Conservation (phyloP, 2,329 filamentous ascomycete genomes). For the Clarireedia hainanense region DNA sequence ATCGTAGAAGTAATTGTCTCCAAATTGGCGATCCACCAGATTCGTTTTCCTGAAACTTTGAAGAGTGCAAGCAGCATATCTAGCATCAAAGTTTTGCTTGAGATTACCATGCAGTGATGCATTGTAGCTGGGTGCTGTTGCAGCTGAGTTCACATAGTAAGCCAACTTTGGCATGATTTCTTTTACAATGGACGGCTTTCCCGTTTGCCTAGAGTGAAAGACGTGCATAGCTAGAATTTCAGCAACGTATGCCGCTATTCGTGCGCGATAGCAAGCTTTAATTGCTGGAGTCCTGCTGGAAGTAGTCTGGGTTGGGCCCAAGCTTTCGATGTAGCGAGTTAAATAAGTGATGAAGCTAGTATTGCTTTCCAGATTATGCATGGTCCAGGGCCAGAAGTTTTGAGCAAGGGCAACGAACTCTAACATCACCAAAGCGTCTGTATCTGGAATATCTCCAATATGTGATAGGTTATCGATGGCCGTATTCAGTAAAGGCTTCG, state of each 20-base stretch:
- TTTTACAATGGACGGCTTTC: slow-evolving; percentile 59
- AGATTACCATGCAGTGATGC: slow-evolving; percentile 79
- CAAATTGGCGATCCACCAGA: slow-evolving; percentile 58
- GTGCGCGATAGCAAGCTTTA: slow-evolving; percentile 49
- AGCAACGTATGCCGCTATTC: slow-evolving; percentile 72
- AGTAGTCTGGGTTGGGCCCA: slow-evolving; percentile 44
- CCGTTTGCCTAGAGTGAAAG: slow-evolving; percentile 73
- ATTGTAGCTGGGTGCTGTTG: slow-evolving; percentile 77
- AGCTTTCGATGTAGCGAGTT: slow-evolving; percentile 56
- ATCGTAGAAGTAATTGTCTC: slow-evolving; percentile 78
- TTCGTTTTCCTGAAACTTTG: slow-evolving; percentile 72
- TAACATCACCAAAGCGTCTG: slow-evolving; percentile 65
- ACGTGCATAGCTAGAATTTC: slow-evolving; percentile 89
- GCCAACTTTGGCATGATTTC: slow-evolving; percentile 66
- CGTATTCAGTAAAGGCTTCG: slow-evolving; percentile 61
- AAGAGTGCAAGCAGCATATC: slow-evolving; percentile 68
- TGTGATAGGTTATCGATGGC: slow-evolving; percentile 64
- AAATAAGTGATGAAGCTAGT: slow-evolving; percentile 64
- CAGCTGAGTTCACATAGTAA: slow-evolving; percentile 73
- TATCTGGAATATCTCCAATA: slow-evolving; percentile 56
- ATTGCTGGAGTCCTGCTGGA: slow-evolving; percentile 42
- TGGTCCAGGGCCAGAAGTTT: slow-evolving; percentile 94
- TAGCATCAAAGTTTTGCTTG: slow-evolving; percentile 71
- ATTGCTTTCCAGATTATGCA: slow-evolving; percentile 70
- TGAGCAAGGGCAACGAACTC: slow-evolving; percentile 84